phyloP scores from a whole-genome alignment of 163 green algal genomes.

The Prototheca stagnorum region DNA sequence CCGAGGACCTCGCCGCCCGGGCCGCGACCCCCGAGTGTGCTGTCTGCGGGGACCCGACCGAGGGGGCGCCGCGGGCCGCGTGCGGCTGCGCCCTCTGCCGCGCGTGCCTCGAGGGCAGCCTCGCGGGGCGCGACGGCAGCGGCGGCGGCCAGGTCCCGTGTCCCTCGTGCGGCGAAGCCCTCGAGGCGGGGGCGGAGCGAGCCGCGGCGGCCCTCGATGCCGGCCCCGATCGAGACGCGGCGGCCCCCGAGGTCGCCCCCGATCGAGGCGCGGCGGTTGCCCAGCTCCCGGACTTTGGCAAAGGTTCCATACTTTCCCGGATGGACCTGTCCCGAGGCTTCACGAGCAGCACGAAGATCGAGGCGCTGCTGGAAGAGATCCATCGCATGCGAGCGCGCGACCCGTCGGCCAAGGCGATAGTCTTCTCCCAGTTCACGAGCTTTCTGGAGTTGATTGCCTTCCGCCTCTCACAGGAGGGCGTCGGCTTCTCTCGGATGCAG shows the following conservation, averaged over 20 bases:
- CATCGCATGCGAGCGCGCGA: constrained; percentile 50
- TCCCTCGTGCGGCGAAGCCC: background rate
- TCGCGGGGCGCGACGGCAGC: too few relatives aligned
- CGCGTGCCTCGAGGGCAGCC: background rate
- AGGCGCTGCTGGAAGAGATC: constrained; percentile 77
- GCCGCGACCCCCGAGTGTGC: background rate
- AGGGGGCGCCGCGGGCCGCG: too few relatives aligned
- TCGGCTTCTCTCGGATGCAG: constrained; percentile 61
- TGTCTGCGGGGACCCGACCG: too few relatives aligned
- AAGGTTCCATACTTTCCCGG: constrained; percentile 46
- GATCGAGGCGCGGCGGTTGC: background rate
- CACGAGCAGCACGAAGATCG: constrained; percentile 80
- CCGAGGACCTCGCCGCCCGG: background rate
- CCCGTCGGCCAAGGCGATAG: constrained; percentile 65
- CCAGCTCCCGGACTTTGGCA: background rate
- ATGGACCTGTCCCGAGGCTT: constrained; percentile 50
- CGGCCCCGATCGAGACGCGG: background rate
- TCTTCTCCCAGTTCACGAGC: constrained; percentile 91
- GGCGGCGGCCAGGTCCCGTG: background rate
- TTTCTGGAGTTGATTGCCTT: constrained; percentile 79
- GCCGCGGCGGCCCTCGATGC: background rate
- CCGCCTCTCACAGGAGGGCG: constrained; percentile 51
- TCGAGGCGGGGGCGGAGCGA: background rate
- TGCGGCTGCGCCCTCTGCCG: background rate
- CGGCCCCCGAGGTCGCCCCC: too few relatives aligned